Conservation (phyloP, 148 eudicot genomes). For the Vaccinium myrtillus region DNA sequence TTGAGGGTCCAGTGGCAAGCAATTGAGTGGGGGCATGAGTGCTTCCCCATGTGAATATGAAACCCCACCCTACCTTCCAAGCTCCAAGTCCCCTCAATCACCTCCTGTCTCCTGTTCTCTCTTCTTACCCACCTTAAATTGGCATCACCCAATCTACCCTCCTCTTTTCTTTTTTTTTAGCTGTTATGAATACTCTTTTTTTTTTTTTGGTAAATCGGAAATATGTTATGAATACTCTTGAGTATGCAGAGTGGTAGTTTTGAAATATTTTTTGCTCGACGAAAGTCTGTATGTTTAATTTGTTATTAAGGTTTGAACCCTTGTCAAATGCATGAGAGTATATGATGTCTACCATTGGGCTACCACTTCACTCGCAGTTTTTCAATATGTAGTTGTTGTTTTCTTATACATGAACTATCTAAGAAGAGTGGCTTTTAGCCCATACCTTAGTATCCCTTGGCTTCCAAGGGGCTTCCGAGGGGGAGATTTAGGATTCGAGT, state of each 20-base stretch:
- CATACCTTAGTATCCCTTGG: too few relatives aligned
- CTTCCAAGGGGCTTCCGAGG: too few relatives aligned
- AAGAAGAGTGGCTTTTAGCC: neutral
- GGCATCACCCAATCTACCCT: neutral
- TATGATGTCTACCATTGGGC: too few relatives aligned
- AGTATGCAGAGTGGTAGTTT: neutral
- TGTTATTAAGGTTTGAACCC: too few relatives aligned
- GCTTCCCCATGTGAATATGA: slow-evolving; percentile 3
- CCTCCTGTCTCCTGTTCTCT: neutral
- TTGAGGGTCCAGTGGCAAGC: neutral
- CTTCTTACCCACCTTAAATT: neutral
- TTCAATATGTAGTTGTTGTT: neutral
- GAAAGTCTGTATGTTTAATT: too few relatives aligned
- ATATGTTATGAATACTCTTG: neutral
- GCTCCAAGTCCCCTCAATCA: neutral
- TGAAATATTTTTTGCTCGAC: neutral
- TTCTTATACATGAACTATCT: neutral
- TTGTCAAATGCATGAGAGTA: too few relatives aligned
- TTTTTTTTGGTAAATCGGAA: too few relatives aligned
- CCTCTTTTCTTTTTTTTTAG: neutral
- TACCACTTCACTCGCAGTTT: too few relatives aligned
- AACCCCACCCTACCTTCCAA: neutral
- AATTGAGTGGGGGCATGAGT: slow-evolving; percentile 8
- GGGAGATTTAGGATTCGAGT: too few relatives aligned
- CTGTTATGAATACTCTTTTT: neutral